Evolutionary conservation across 2,329 filamentous ascomycete species (phyloP).

Genomic region (Zymoseptoria pseudotritici): DNA sequence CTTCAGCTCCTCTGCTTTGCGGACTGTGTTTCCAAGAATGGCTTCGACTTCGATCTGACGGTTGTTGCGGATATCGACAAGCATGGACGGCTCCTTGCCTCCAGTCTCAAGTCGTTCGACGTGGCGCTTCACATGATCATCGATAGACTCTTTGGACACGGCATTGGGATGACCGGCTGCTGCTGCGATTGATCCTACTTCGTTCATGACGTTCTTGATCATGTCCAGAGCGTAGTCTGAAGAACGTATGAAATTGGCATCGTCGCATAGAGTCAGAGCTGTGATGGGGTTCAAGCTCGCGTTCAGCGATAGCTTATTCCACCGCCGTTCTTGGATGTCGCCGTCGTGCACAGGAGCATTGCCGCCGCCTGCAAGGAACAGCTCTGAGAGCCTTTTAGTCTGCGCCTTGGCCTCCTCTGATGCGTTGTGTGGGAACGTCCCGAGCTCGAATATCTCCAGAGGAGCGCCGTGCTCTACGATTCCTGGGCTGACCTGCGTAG

Average conservation of each 20-base stretch:
- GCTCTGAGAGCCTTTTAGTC: conserved; percentile 11
- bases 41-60: conserved; percentile 45
- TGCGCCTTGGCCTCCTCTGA: conserved; percentile 8
- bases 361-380: conserved; percentile 33
- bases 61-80: conserved; percentile 39
- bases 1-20: conserved; percentile 34
- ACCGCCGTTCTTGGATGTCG: conserved; percentile 50
- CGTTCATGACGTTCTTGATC: conserved; percentile 38
- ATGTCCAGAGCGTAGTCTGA: conserved; percentile 35
- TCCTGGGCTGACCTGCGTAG: conserved; percentile 44
- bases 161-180: conserved; percentile 32
- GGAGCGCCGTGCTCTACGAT: conserved; percentile 40
- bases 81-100: conserved; percentile 44
- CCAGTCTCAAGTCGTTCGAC: conserved; percentile 32
- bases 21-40: conserved; percentile 40
- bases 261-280: conserved; percentile 48
- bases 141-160: conserved; percentile 33
- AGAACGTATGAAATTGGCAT: conserved; percentile 43
- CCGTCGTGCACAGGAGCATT: conserved; percentile 41
- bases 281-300: conserved; percentile 54
- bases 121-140: conserved; percentile 35
- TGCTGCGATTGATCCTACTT: conserved; percentile 36
- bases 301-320: conserved; percentile 55
- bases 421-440: conserved; percentile 39
- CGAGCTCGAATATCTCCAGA: conserved; percentile 44